Conservation (phyloP, 2,329 filamentous ascomycete species). For the Hirsutella rhossiliensis region DNA sequence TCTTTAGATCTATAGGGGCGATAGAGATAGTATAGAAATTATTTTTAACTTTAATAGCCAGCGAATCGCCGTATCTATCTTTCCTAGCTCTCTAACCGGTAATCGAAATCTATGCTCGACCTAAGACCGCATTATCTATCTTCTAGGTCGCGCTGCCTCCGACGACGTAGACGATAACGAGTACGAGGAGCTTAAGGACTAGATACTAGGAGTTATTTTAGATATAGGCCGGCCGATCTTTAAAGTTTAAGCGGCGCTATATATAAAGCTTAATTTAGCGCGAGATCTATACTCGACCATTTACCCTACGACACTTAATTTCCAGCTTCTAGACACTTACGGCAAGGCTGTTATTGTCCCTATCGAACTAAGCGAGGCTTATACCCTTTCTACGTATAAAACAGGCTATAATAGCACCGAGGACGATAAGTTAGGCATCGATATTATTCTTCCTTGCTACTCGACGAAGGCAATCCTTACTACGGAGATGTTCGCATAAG, state of each 20-base stretch:
- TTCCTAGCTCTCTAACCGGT: conserved; percentile 6
- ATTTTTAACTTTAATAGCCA: conserved; percentile 9
- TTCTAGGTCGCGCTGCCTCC: conserved; percentile 5
- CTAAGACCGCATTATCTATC: conserved; percentile 9
- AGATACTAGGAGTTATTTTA: conserved; percentile 8
- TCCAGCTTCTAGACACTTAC: conserved; percentile 4
- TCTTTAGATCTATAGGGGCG: conserved; percentile 9
- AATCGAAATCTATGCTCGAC: conserved; percentile 3
- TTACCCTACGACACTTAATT: conserved; percentile 5
- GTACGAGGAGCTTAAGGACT: conserved; percentile 8
- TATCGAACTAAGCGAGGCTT: conserved; percentile 6
- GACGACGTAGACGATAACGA: conserved; percentile 6
- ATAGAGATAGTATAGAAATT: conserved; percentile 11
- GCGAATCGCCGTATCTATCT: conserved; percentile 9
- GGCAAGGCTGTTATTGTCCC: conserved; percentile 5
- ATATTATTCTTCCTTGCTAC: conserved; percentile 4
- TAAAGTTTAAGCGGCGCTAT: neutral
- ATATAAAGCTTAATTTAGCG: neutral
- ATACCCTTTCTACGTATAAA: conserved; percentile 3
- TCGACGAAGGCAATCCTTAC: conserved; percentile 6
- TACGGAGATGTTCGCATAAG: conserved; percentile 4
- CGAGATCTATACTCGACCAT: conserved; percentile 6
- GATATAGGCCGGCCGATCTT: conserved; percentile 7
- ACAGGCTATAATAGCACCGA: conserved; percentile 1
- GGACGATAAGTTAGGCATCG: conserved; percentile 5